Percentiles rank a stretch among this genome's conserved stretches.
These are phyloP conservation scores for Leptosphaerulina australis DNA, from an alignment of 2,329 filamentous ascomycete species.

Conservation along the genomic window DNA sequence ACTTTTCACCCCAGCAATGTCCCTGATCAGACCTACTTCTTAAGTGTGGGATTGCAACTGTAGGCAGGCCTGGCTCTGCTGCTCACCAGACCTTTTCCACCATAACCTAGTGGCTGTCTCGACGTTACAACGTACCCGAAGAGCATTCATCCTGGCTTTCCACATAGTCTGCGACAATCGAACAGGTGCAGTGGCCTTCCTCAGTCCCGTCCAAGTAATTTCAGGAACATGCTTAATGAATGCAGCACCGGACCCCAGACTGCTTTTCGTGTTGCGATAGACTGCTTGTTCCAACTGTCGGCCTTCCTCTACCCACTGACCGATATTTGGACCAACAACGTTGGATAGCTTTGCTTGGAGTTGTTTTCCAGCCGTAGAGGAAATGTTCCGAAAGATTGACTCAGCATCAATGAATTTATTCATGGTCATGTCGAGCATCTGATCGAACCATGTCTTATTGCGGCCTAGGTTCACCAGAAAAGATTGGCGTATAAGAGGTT, in stretches of 20 bases:
- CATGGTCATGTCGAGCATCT: constrained; percentile 29
- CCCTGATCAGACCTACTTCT: neutral
- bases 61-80: constrained; percentile 33
- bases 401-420: constrained; percentile 29
- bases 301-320: constrained; percentile 6
- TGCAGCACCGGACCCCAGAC: constrained; percentile 11
- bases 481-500: constrained; percentile 43
- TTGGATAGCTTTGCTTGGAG: constrained; percentile 11
- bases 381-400: constrained; percentile 28
- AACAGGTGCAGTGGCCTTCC: constrained; percentile 34
- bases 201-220: constrained; percentile 31
- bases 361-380: constrained; percentile 24
- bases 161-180: constrained; percentile 36
- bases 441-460: constrained; percentile 37
- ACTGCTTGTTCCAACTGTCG: constrained; percentile 7
- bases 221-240: constrained; percentile 26
- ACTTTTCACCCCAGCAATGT: neutral
- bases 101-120: constrained; percentile 31
- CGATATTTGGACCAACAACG: neutral
- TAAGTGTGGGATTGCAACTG: constrained; percentile 2
- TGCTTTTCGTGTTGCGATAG: constrained; percentile 15
- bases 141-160: constrained; percentile 40
- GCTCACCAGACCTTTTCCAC: constrained; percentile 12
- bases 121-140: constrained; percentile 35
- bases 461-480: constrained; percentile 44